A percentile compares a stretch with the other conserved stretches of the same genome.
Conservation (phyloP, 805 yeast species). For the Trichomonascus vanleenenianus region DNA sequence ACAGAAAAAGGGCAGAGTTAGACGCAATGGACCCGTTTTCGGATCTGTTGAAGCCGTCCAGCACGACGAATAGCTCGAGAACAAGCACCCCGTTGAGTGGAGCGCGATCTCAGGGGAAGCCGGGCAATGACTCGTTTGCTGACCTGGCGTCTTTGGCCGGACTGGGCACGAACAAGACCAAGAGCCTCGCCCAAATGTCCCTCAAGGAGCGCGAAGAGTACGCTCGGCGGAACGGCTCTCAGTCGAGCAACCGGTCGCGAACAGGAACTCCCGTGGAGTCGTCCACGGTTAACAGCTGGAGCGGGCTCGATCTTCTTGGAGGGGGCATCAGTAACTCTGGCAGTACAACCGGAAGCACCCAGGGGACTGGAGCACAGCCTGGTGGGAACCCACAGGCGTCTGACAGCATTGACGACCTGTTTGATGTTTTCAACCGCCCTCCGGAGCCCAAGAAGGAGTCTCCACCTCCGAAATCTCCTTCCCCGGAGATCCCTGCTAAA, state of each 20-base stretch:
- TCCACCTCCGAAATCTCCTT: not conserved
- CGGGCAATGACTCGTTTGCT: conserved; percentile 22
- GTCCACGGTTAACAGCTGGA: conserved; percentile 17
- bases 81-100: not conserved
- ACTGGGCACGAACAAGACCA: conserved; percentile 15
- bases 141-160: conserved; percentile 15
- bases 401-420: conserved; percentile 16
- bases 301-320: conserved; percentile 24
- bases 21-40: conserved; percentile 12
- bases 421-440: conserved; percentile 20
- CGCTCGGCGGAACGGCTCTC: conserved; percentile 2
- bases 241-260: conserved; percentile 2
- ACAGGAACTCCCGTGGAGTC: conserved; percentile 1
- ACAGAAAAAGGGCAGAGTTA: not conserved
- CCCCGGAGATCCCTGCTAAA: not conserved
- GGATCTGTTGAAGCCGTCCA: conserved; percentile 4
- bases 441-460: conserved; percentile 3
- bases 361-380: no score
- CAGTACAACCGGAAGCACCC: not conserved
- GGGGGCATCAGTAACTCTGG: conserved; percentile 6
- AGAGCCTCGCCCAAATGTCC: conserved; percentile 22
- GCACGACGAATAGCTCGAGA: not conserved
- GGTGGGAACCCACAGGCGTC: not conserved
- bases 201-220: conserved; percentile 25
- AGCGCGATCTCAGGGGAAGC: not conserved